phyloP scores from a whole-genome alignment of 1,284 basidiomycete species.

The Sphagnurus paluster region DNA sequence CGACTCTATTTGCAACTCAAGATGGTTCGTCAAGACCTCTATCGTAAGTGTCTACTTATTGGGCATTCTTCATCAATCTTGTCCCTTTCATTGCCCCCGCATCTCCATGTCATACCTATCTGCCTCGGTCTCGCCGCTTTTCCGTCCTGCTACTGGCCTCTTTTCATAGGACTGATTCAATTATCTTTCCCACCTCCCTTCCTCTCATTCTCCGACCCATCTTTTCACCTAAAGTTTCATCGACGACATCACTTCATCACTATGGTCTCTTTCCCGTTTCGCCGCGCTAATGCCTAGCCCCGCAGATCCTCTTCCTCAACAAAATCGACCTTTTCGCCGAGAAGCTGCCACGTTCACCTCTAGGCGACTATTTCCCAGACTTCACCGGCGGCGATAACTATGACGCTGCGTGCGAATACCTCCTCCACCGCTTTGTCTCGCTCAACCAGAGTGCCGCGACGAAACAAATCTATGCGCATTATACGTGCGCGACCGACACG shows the following conservation, averaged over 20 bases:
- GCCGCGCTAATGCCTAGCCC: slow-evolving; percentile 8
- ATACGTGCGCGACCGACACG: slow-evolving; percentile 88
- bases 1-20: slow-evolving; percentile 95
- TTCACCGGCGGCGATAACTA: slow-evolving; percentile 83
- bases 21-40: slow-evolving; percentile 91
- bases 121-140: no score
- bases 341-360: slow-evolving; percentile 86
- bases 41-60: slow-evolving; percentile 57
- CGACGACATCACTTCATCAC: no score
- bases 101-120: no score
- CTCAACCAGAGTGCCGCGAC: slow-evolving; percentile 86
- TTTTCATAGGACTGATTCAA: no score
- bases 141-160: no score
- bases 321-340: slow-evolving; percentile 97
- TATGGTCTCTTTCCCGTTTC: not conserved
- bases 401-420: slow-evolving; percentile 83
- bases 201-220: no score
- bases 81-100: no score
- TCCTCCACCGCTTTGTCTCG: slow-evolving; percentile 84
- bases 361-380: slow-evolving; percentile 89
- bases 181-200: no score
- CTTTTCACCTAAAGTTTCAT: no score
- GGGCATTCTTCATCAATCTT: no score
- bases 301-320: slow-evolving; percentile 85
- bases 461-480: slow-evolving; percentile 88